These are phyloP conservation scores for Clathrospora elynae DNA, from an alignment of 2,329 filamentous ascomycete species.

Conservation along the genomic window DNA sequence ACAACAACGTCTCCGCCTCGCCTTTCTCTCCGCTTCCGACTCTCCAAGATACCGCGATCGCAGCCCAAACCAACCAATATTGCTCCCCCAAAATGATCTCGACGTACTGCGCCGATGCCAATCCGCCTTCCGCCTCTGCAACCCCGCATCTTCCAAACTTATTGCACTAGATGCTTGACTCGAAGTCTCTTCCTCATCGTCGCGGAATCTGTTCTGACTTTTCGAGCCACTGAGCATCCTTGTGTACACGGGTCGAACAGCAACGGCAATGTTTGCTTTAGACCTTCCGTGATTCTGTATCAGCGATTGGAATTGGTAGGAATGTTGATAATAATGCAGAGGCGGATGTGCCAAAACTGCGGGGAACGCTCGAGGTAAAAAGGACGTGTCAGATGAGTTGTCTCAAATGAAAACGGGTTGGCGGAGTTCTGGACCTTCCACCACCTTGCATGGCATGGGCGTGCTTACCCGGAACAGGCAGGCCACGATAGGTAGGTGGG, in stretches of 20 bases:
- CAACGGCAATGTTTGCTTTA: slow-evolving; percentile 6
- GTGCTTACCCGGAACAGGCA: background rate
- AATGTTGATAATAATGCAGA: no score
- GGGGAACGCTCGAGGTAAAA: no score
- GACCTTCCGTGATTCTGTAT: no score
- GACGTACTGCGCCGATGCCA: slow-evolving; percentile 12
- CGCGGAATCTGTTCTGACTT: slow-evolving; percentile 10
- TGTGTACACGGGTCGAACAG: slow-evolving; percentile 7
- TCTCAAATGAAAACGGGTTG: background rate
- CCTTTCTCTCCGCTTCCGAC: slow-evolving; percentile 11
- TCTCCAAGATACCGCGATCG: slow-evolving; percentile 4
- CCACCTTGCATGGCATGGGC: background rate
- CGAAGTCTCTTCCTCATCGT: slow-evolving; percentile 15
- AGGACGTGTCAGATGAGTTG: no score
- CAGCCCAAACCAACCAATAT: slow-evolving; percentile 5
- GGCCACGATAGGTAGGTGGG: slow-evolving; percentile 5
- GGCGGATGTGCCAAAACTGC: no score
- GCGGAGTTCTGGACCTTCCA: background rate
- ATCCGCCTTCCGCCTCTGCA: slow-evolving; percentile 5
- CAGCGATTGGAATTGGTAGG: no score
- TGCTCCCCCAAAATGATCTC: slow-evolving; percentile 7
- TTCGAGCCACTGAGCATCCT: slow-evolving; percentile 2
- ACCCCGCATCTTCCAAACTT: slow-evolving; percentile 6
- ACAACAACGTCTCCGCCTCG: slow-evolving; percentile 14
- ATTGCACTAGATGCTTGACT: slow-evolving; percentile 13